phyloP scores from a whole-genome alignment of 1,284 basidiomycete species.

The Puccinia triticina region DNA sequence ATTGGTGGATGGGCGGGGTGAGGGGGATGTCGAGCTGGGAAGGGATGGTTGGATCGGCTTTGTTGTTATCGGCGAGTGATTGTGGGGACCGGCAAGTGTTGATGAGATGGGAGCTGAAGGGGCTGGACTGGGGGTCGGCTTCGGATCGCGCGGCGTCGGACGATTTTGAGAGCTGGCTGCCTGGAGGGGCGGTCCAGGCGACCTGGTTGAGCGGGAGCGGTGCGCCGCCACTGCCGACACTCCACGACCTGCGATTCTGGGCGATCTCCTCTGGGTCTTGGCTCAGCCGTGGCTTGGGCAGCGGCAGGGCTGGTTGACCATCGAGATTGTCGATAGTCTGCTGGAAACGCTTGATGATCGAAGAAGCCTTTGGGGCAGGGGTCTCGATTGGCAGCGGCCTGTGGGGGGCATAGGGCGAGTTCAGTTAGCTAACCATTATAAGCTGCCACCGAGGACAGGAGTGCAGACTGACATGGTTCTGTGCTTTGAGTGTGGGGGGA shows the following conservation, averaged over 20 bases:
- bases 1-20: neutral
- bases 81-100: neutral
- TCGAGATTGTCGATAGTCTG: constrained; percentile 43
- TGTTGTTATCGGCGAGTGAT: neutral
- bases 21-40: constrained; percentile 5
- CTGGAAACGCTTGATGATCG: constrained; percentile 45
- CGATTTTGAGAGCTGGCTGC: neutral
- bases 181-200: neutral
- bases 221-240: constrained; percentile 42
- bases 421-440: neutral
- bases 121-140: neutral
- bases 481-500: too few species aligned
- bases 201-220: constrained; percentile 3
- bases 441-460: neutral
- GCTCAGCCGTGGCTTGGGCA: constrained; percentile 26
- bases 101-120: neutral
- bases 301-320: constrained; percentile 1
- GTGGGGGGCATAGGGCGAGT: neutral
- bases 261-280: constrained; percentile 23
- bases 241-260: constrained; percentile 32
- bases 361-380: constrained; percentile 47
- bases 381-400: constrained; percentile 51
- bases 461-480: too few species aligned
- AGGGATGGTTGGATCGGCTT: neutral
- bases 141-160: neutral